Percentiles rank a stretch among this genome's conserved stretches.
Conservation (phyloP, 371 early-diverging fungal species). For the Mortierella sp. region DNA sequence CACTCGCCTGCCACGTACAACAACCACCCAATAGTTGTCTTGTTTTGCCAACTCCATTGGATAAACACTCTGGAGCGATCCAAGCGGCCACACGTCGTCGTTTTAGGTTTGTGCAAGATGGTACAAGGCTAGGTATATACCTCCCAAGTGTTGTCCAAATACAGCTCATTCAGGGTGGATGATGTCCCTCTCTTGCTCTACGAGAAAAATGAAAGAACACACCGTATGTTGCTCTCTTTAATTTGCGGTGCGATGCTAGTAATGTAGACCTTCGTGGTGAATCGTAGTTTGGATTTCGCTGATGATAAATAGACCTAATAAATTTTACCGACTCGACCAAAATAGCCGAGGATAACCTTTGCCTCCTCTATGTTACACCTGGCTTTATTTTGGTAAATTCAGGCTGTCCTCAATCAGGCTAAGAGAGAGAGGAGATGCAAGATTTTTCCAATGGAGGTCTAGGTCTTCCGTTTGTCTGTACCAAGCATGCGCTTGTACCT, state of each 20-base stretch:
- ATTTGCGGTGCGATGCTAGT: not conserved
- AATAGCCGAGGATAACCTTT: conserved; percentile 1
- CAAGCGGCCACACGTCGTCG: conserved; percentile 4
- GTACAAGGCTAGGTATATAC: not conserved
- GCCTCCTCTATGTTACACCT: not conserved
- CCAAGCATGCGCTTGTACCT: conserved; percentile 3
- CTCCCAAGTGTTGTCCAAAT: not conserved
- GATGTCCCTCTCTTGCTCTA: not conserved
- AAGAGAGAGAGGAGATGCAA: not conserved
- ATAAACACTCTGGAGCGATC: not conserved
- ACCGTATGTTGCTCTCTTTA: not conserved
- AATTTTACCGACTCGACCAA: not conserved
- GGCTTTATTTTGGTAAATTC: not conserved
- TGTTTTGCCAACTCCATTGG: not conserved
- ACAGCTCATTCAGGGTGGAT: not conserved
- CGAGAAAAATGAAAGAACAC: not conserved
- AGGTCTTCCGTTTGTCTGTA: conserved; percentile 1
- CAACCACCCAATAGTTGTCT: not conserved
- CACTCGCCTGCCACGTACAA: not conserved
- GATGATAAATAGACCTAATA: not conserved
- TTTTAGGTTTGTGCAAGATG: conserved; percentile 6
- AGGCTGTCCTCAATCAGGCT: not conserved
- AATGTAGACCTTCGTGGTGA: not conserved
- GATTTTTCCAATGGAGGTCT: not conserved
- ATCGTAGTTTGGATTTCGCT: not conserved